phyloP scores from a whole-genome alignment of 768 basidiomycete species.

The Xerocomellus intermedius region DNA sequence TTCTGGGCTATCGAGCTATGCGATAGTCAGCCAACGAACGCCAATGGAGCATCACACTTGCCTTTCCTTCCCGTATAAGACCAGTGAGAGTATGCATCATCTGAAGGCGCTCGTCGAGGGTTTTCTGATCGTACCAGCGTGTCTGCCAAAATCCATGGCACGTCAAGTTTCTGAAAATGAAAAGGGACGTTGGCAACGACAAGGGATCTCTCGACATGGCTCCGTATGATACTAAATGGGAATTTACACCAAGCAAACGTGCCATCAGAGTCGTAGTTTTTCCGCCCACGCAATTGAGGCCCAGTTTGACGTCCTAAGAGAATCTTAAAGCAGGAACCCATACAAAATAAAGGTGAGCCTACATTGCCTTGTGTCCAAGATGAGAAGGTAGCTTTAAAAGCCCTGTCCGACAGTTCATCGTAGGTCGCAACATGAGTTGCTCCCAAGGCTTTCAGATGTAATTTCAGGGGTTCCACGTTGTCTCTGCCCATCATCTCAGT shows the following conservation, averaged over 20 bases:
- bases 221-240: conserved; percentile 83
- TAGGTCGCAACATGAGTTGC: conserved; percentile 79
- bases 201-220: conserved; percentile 88
- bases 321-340: background rate
- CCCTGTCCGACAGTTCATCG: conserved; percentile 63
- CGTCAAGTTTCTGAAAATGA: conserved; percentile 84
- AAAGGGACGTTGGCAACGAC: conserved; percentile 69
- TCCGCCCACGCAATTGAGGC: conserved; percentile 64
- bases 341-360: conserved; percentile 9
- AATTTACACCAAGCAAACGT: conserved; percentile 60
- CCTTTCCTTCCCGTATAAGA: conserved; percentile 57
- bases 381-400: conserved; percentile 52
- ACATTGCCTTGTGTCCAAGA: conserved; percentile 67
- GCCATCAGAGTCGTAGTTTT: conserved; percentile 68
- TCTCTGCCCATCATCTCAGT: conserved; percentile 39
- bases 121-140: conserved; percentile 59
- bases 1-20: conserved; percentile 63
- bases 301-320: conserved; percentile 41
- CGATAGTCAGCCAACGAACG: conserved; percentile 1
- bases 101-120: conserved; percentile 45
- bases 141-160: conserved; percentile 79
- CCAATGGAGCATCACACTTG: conserved; percentile 21
- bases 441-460: conserved; percentile 56
- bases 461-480: conserved; percentile 48
- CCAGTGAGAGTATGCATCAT: conserved; percentile 51